Evolutionary conservation across 2,329 filamentous ascomycete genomes (phyloP), one percentile per base, ranked within the genome.

Genomic region (Penicillium rolfsii): DNA sequence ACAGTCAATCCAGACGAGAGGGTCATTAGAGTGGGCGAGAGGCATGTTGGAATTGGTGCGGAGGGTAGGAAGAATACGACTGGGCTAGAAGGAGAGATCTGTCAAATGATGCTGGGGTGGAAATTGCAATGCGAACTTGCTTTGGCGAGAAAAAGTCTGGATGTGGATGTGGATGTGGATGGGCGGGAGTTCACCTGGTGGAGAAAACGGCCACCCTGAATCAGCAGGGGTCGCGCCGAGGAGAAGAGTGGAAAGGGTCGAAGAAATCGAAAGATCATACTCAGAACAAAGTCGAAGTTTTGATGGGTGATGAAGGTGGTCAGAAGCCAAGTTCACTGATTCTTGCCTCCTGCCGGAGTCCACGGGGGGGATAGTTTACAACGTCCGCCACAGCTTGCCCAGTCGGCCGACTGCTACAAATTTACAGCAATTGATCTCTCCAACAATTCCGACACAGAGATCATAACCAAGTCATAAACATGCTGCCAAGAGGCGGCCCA

Each of bases 1-100:
- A 72, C 87, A 90, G 78, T 96, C 92, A 65, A 96, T 93, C 91
- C 92, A 96, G 64, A 96, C 90, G 40, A 96, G 79, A 8, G 90
- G 89, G 66, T 88, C 87, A 54, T 77, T 82, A 24, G 87, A 89
- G 46, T 76, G 79, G 60, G 73, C 68, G 24, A 81, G 71, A 28
- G 80, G 73, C 79, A 81, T 82, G 11, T 43, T 69, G 60, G 45
- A 28, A 36, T 59, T 61, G 52, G 19, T 38, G 35, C 55, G 43
- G 26, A 52, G n/a, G 22, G 41, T 12, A 24, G 12, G 6, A 43
- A 55, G 19, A 22, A 1, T 22, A 22, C 19, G 1, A 22, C 19
- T 22, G 4, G 14, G 48, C 45, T 57, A 52, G 6, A 50, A 45
- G 4, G 3, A 2, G 24, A 9, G 1, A n/a, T 28, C n/a, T 9